phyloP scores from a whole-genome alignment of 331 rosid species.

The Stylosanthes scabra region DNA sequence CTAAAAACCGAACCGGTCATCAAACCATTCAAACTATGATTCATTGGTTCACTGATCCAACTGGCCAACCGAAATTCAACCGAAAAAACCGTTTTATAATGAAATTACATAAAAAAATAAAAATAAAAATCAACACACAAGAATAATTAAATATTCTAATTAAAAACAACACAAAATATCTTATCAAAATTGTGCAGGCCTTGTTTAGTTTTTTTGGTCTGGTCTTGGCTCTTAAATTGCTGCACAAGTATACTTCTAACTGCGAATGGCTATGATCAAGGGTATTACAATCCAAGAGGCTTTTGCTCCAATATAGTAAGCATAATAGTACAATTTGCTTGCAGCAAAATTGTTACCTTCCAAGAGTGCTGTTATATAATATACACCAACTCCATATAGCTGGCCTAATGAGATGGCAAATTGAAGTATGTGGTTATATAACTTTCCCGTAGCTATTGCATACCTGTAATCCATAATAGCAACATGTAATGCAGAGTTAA shows the following conservation, averaged over 20 bases:
- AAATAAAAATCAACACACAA: too few relatives aligned
- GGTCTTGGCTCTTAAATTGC: slow-evolving; percentile 58
- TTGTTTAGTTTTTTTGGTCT: slow-evolving; percentile 66
- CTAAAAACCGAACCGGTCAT: too few relatives aligned
- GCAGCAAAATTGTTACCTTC: slow-evolving; percentile 83
- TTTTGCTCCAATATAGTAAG: slow-evolving; percentile 79
- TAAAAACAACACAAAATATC: too few relatives aligned
- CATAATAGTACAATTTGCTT: slow-evolving; percentile 67
- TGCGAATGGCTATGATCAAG: slow-evolving; percentile 61
- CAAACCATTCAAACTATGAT: too few relatives aligned
- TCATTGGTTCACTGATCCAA: too few relatives aligned
- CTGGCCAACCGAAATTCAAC: too few relatives aligned
- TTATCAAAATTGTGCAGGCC: too few relatives aligned
- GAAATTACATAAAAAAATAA: too few relatives aligned
- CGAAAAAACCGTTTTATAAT: too few relatives aligned
- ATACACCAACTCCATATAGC: slow-evolving; percentile 78
- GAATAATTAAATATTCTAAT: too few relatives aligned
- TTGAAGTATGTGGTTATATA: slow-evolving; percentile 84
- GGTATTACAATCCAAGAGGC: slow-evolving; percentile 80
- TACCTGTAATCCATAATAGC: slow-evolving; percentile 54
- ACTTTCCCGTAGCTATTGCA: slow-evolving; percentile 79
- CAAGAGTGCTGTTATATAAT: slow-evolving; percentile 70
- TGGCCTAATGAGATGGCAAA: slow-evolving; percentile 87
- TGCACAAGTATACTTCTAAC: slow-evolving; percentile 80
- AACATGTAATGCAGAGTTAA: slow-evolving; percentile 8